Evolutionary conservation across 1,284 basidiomycete genomes (phyloP), one percentile per base, ranked within the genome.

Genomic region (Pseudozyma sp.): DNA sequence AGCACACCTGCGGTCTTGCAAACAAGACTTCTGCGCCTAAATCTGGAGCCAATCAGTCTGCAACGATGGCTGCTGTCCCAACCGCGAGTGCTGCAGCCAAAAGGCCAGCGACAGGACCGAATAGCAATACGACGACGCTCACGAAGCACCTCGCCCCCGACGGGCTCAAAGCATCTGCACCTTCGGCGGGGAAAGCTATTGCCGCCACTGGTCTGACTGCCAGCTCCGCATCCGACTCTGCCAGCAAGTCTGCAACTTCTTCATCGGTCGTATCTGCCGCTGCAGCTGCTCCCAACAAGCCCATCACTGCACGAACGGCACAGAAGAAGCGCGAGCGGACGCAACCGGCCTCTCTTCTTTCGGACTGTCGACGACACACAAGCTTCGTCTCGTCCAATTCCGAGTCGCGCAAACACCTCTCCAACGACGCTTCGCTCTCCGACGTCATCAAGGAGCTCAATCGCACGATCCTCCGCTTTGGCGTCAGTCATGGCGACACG

Each of bases 391-490:
- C 53, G 16, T 58, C 66, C n/a, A 63, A 55, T 35, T 37, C 42
- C 5, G 52, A 31, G 6, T 5, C 44, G 31, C 54, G 66, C 2
- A 55, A 29, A 10, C 14, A 54, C 44, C 11, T 68, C 33, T 45
- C 66, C 3, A 31, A 5, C 51, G 29, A 45, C 7, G 17, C 55
- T 5, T 16, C 29, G 3, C 48, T 71, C 17, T 4, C 17, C 7
- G 49, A 70, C 10, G 54, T 51, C 3, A 60, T 70, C 4, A 42
- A 44, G n/a, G 40, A 33, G 4, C 58, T 71, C 45, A 66, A 71
- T 14, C 58, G 47, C 10, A 45, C 62, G 11, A 46, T 61, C 11
- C 57, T 70, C 5, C 17, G 35, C 14, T 61, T 39, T 11, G 30
- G 49, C 9, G 19, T 13, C 7, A 17, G 13, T 1, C 31, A 30